Evolutionary conservation across 352 stramenopile genomes (phyloP).

Genomic region (Pythium inflatum): DNA sequence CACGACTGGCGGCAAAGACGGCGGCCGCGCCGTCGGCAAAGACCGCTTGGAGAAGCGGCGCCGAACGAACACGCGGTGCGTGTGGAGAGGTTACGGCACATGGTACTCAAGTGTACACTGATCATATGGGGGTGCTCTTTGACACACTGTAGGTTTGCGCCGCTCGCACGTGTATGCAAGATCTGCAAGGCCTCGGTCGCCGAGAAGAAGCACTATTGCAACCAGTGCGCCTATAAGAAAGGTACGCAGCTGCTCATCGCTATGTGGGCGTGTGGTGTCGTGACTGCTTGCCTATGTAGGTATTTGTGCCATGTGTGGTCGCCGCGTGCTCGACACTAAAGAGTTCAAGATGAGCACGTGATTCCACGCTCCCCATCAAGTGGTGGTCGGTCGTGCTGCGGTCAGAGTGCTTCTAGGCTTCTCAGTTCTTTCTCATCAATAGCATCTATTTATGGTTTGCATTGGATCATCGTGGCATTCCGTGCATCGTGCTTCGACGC

Average conservation of each 20-base stretch:
- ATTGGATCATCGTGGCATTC: no score
- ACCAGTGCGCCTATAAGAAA: constrained; percentile 82
- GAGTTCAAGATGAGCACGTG: constrained; percentile 61
- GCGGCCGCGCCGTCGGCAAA: constrained; percentile 44
- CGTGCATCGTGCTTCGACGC: no score
- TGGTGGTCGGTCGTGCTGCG: no score
- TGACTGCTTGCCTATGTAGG: no score
- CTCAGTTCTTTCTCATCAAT: no score
- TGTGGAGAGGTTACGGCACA: no score
- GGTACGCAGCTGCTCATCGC: no score
- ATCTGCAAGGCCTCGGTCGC: constrained; percentile 68
- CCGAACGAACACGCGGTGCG: constrained; percentile 43
- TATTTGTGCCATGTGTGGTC: constrained; percentile 75
- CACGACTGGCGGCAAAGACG: constrained; percentile 57
- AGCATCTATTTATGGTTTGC: constrained; percentile 32
- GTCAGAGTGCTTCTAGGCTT: no score
- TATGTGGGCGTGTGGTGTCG: no score
- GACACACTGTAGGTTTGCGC: constrained; percentile 56
- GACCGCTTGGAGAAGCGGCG: constrained; percentile 57
- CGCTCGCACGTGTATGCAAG: constrained; percentile 55
- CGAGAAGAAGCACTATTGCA: constrained; percentile 70
- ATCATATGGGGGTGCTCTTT: no score
- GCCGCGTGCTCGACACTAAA: constrained; percentile 64
- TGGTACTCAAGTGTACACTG: no score
- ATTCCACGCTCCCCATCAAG: background rate